phyloP scores from a whole-genome alignment of 495 filamentous ascomycete genomes.

The Sordaria brevicollis region DNA sequence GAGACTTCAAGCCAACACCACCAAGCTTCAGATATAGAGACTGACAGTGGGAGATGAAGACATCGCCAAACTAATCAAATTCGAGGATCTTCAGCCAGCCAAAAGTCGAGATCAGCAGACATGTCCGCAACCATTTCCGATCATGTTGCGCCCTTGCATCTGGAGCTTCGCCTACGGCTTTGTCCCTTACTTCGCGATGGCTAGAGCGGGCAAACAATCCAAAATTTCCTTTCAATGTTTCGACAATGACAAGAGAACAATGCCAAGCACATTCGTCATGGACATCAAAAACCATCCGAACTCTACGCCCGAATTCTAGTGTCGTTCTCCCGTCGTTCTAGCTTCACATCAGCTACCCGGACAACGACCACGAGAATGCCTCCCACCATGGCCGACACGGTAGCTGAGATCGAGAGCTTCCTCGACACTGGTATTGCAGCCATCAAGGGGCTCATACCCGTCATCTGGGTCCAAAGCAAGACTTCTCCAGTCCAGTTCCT shows the following conservation, averaged over 20 bases:
- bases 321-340: background rate
- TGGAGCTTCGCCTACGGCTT: background rate
- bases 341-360: background rate
- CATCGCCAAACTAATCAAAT: background rate
- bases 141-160: background rate
- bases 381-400: background rate
- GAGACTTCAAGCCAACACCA: background rate
- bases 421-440: slow-evolving; percentile 6
- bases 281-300: background rate
- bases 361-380: background rate
- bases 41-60: background rate
- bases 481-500: slow-evolving; percentile 10
- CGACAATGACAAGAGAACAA: background rate
- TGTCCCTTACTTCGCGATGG: background rate
- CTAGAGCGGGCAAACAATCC: background rate
- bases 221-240: background rate
- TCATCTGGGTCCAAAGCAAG: slow-evolving; percentile 16
- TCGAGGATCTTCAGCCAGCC: background rate
- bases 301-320: background rate
- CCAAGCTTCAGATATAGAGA: background rate
- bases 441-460: slow-evolving; percentile 10
- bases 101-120: background rate
- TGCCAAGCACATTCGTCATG: background rate
- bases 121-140: background rate
- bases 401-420: background rate